A percentile compares a stretch with the other conserved stretches of the same genome.
phyloP scores from a whole-genome alignment of 495 filamentous ascomycete genomes.

The Aspergillus saccharolyticus region DNA sequence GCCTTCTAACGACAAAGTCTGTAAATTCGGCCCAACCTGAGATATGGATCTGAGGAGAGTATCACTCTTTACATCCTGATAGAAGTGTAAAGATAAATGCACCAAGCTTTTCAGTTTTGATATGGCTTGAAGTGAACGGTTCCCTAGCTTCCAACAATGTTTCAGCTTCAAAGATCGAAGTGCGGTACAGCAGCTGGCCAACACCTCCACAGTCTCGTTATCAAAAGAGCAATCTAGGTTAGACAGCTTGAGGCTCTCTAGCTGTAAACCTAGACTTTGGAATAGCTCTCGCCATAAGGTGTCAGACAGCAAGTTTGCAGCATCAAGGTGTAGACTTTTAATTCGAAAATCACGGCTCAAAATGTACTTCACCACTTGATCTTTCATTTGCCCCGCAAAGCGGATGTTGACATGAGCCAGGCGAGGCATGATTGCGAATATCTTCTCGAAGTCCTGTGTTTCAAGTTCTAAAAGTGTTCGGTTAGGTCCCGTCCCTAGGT shows the following conservation, averaged over 20 bases:
- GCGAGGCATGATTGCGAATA: slow-evolving; percentile 68
- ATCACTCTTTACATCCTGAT: slow-evolving; percentile 48
- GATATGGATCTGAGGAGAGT: slow-evolving; percentile 56
- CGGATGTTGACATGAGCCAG: slow-evolving; percentile 65
- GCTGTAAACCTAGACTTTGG: slow-evolving; percentile 49
- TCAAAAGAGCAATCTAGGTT: slow-evolving; percentile 69
- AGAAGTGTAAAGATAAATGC: slow-evolving; percentile 66
- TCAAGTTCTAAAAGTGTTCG: slow-evolving; percentile 48
- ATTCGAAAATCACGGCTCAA: slow-evolving; percentile 61
- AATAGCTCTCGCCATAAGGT: slow-evolving; percentile 65
- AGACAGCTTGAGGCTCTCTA: slow-evolving; percentile 63
- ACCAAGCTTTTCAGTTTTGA: slow-evolving; percentile 53
- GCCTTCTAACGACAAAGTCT: slow-evolving; percentile 66
- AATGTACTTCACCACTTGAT: slow-evolving; percentile 73
- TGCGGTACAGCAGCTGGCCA: slow-evolving; percentile 56
- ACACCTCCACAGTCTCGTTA: slow-evolving; percentile 53
- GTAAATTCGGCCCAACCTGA: slow-evolving; percentile 53
- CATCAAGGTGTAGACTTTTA: slow-evolving; percentile 60
- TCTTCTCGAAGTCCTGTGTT: slow-evolving; percentile 68
- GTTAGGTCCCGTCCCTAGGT: not conserved
- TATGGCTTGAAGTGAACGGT: slow-evolving; percentile 47
- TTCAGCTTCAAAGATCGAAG: slow-evolving; percentile 71
- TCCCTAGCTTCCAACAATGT: slow-evolving; percentile 48
- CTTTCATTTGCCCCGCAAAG: slow-evolving; percentile 84
- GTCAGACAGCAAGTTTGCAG: slow-evolving; percentile 74